Evolutionary conservation across 306 rosid species (phyloP), one percentile per base, ranked within the genome.

Genomic region (Elaeagnus macrophylla): DNA sequence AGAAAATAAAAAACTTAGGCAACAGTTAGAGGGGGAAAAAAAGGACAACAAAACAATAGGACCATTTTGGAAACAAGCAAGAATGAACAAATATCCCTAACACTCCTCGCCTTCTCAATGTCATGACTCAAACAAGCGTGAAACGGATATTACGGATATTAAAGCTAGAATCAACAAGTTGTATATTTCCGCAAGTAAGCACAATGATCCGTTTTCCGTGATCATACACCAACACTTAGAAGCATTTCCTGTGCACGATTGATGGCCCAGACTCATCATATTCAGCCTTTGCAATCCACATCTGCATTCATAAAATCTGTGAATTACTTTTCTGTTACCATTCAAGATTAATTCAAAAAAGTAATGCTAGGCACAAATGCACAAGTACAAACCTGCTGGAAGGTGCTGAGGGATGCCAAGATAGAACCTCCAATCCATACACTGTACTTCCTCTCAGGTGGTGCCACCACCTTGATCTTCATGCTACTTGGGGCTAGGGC

Each of bases 371-470:
- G 54, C 25, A 12, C 14, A 44, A 66, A 8, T 18, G 37, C n/a
- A 45, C 20, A 36, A 62, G 42, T 37, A 60, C 72, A 54, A 60
- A 91, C 97, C 97, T 91, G 97, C 81, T 91, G 97, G 89, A 91
- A 91, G 74, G 97, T 91, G 88, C 97, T 91, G 10, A 91, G 95
- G 14, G 97, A 91, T 70, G 97, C 97, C 78, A 91, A 84, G 78
- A 91, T 91, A 37, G 97, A 91, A 48, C 97, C 97, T 61, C 97
- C 97, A 17, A 91, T 91, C 97, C 97, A 91, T 75, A 91, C 97
- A 86, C 97, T 91, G 73, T 91, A 91, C 74, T 91, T 91, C 67
- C 97, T 80, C 93, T 91, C 97, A 0, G 97, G 97, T 35, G 97
- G 97, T 12, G 97, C 97, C 25, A 91, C 97, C 39, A 91, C 97